Base-by-base conservation (phyloP, 2,329 filamentous ascomycete species). In the Hymenoscyphus fraxineus region DNA sequence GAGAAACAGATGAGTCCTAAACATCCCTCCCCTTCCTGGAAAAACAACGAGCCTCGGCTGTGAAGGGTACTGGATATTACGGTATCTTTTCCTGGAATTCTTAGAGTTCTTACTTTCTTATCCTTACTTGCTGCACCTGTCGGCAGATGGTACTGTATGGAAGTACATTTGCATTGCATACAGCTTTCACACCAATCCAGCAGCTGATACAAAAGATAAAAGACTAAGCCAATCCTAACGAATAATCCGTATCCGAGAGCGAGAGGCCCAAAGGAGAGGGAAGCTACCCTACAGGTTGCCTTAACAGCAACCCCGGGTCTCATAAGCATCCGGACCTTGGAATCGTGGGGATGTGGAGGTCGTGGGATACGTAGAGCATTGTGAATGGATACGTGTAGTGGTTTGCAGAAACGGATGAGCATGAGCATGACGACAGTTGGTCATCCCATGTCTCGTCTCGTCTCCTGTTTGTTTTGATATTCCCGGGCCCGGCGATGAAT, bases 41-140 rank as follows among this genome's bases (percentile, higher is more conserved):
- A 51, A 22, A 7, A 51, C n/a, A 51, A 51, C 44, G 27, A 51
- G 41, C 41, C 44, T 51, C n/a, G 16, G 12, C 9, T 10, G 22
- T n/a, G 16, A 51, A 22, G 15, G 10, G 22, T 27, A 51, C 3
- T 22, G 44, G 12, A 19, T 51, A 10, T n/a, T 22, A 51, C 22
- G 2, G 27, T 27, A 27, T 51, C 44, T 51, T 12, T n/a, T 22
- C 3, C n/a, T 51, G 7, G 44, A 51, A 51, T 22, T 22, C n/a
- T 19, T 22, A 47, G 16, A 19, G 41, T 47, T 47, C 41, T 47
- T 16, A 51, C 44, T 51, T 10, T 22, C 7, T n/a, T 10, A 22
- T 19, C 44, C n/a, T 51, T 51, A 51, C 44, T 51, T 51, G 44
- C 44, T 51, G 44, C 44, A 51, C 44, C 44, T 51, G 44, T 51